Conservation (phyloP, 371 early-diverging fungal genomes). For the Batrachochytrium dendrobatidis region DNA sequence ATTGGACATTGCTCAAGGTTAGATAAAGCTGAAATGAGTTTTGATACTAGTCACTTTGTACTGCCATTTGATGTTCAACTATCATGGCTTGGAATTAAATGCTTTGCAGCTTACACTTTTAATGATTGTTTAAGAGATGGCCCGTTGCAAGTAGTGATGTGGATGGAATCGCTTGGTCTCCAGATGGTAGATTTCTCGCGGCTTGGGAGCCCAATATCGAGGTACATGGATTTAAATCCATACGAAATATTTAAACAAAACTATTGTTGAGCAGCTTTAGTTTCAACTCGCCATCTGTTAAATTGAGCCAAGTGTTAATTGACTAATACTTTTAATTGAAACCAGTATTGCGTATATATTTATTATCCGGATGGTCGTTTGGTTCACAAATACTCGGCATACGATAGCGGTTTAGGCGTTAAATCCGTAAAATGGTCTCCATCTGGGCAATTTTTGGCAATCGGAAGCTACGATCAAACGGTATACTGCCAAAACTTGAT, state of each 20-base stretch:
- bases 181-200: constrained; percentile 67
- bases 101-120: no score
- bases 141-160: constrained; percentile 60
- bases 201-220: constrained; percentile 56
- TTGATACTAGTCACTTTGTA: constrained; percentile 7
- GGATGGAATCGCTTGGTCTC: constrained; percentile 71
- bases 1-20: constrained; percentile 56
- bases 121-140: no score
- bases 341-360: constrained; percentile 55
- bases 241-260: background rate
- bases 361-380: constrained; percentile 63
- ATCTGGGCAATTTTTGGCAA: constrained; percentile 61
- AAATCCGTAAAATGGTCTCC: constrained; percentile 67
- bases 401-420: constrained; percentile 64
- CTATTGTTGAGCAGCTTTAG: background rate
- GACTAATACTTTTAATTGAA: constrained; percentile 6
- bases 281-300: background rate
- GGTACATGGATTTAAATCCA: constrained; percentile 11
- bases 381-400: constrained; percentile 43
- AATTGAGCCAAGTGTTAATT: no score
- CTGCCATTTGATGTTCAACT: no score
- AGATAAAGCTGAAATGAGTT: no score
- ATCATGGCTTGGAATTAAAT: no score
- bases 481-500: constrained; percentile 26
- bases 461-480: constrained; percentile 72